These are phyloP conservation scores for Ganoderma meredithae DNA, from an alignment of 1,284 basidiomycete genomes.

Conservation along the genomic window DNA sequence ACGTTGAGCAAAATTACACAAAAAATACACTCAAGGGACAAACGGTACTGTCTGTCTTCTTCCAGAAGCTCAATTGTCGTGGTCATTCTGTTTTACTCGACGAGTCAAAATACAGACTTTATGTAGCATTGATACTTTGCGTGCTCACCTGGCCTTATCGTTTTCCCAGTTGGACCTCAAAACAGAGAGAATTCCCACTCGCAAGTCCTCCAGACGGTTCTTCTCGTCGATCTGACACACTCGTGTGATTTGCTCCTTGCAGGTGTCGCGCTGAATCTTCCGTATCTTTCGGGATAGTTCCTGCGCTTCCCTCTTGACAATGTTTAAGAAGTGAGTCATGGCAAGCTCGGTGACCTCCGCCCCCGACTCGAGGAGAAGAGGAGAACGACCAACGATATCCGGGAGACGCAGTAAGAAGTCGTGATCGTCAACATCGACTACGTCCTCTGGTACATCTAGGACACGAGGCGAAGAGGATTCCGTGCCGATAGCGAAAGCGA, in stretches of 20 bases:
- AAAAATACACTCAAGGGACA: background rate
- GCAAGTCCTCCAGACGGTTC: background rate
- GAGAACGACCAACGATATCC: background rate
- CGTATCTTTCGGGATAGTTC: constrained; percentile 18
- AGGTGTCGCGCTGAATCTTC: constrained; percentile 33
- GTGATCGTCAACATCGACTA: constrained; percentile 1
- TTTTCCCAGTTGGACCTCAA: background rate
- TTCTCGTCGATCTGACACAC: background rate
- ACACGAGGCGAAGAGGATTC: background rate
- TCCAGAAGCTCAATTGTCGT: constrained; percentile 3
- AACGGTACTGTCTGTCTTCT: background rate
- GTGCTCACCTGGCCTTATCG: background rate
- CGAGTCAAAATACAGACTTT: background rate
- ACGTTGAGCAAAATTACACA: background rate
- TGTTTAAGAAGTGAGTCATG: background rate
- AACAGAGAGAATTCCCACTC: background rate
- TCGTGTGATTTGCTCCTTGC: constrained; percentile 21
- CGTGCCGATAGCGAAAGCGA: background rate
- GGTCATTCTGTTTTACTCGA: constrained; percentile 30
- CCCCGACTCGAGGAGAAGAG: constrained; percentile 2
- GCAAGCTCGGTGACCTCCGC: background rate
- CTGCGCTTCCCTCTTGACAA: constrained; percentile 21
- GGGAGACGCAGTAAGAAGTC: constrained; percentile 9
- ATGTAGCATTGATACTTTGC: background rate
- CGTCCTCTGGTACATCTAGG: background rate